Base-by-base conservation (phyloP, 768 basidiomycete genomes). In the Suillus ampliporus region DNA sequence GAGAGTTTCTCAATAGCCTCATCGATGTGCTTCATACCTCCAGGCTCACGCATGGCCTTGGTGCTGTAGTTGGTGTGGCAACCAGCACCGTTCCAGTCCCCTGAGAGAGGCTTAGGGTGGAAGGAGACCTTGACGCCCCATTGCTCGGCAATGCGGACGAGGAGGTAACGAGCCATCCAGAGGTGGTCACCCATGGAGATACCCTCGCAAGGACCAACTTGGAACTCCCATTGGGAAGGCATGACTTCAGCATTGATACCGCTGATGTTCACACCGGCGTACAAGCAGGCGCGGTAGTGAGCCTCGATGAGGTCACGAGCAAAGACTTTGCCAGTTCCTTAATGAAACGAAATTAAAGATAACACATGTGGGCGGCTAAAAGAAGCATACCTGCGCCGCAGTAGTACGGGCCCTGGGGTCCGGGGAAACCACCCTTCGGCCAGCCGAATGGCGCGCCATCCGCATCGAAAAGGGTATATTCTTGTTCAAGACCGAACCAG, bases 181-280 rank as follows among this genome's bases (percentile, higher is more conserved):
- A 99, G 89, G 80, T 99, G 97, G 78, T 99, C 97, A 69, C 97
- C 97, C 95, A 99, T 97, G 63, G 90, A 84, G 77, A 99, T 98
- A 60, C 97, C 97, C 76, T 93, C 91, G 72, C 97, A 99, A 35
- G 97, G 97, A 58, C 97, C 97, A 69, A 99, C 95, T 79, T 99
- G 97, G 91, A 97, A 99, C 82, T 99, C 97, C 97, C 97, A 99
- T 78, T 99, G 97, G 61, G 96, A 89, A 17, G 97, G 97, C 97
- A 99, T 99, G 65, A 99, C 97, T 80, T 99, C 97, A 64, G 97
- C 97, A 77, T 99, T 99, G 82, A 99, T 98, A 74, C 97, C 97
- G 68, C 93, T 95, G 81, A 99, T 99, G 83, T 95, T 95, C 80
- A 99, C 86, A 68, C 95, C 96, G 61, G 95, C 80, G 75, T 97